phyloP scores from a whole-genome alignment of 345 rosid genomes.

The Eucalyptus dawsonii region DNA sequence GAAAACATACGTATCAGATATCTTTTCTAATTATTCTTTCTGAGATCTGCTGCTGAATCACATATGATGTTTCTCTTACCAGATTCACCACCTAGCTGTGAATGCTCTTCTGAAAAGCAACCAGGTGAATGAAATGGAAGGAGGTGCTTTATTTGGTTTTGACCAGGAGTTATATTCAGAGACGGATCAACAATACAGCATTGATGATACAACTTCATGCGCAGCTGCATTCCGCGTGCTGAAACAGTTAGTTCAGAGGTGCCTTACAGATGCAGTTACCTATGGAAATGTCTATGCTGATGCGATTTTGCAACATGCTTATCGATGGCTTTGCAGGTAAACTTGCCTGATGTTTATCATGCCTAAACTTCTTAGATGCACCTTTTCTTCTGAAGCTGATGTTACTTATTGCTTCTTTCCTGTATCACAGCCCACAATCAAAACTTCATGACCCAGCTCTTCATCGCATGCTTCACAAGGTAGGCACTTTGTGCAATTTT shows the following conservation, averaged over 20 bases:
- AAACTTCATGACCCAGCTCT: constrained; percentile 97
- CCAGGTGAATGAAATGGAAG: constrained; percentile 91
- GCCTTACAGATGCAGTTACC: constrained; percentile 75
- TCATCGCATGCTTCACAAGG: constrained; percentile 89
- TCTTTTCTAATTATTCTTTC: background rate
- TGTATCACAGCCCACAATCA: constrained; percentile 64
- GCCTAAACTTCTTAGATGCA: background rate
- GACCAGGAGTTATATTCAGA: constrained; percentile 39
- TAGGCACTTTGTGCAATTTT: constrained; percentile 3
- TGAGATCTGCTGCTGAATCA: background rate
- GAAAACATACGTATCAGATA: background rate
- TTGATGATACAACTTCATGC: constrained; percentile 62
- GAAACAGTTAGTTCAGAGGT: constrained; percentile 78
- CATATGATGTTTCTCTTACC: constrained; percentile 3
- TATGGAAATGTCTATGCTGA: constrained; percentile 87
- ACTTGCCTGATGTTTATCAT: background rate
- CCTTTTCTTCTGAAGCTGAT: constrained; percentile 1
- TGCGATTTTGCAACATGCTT: constrained; percentile 82
- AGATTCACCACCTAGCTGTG: constrained; percentile 94
- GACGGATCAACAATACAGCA: constrained; percentile 29
- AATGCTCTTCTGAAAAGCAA: constrained; percentile 91
- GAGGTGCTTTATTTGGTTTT: constrained; percentile 59
- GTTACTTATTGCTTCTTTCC: background rate
- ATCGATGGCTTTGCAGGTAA: constrained; percentile 96
- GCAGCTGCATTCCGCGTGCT: constrained; percentile 74